These are phyloP conservation scores for Ustilago sp. DNA, from an alignment of 1,284 basidiomycete genomes.

Conservation along the genomic window DNA sequence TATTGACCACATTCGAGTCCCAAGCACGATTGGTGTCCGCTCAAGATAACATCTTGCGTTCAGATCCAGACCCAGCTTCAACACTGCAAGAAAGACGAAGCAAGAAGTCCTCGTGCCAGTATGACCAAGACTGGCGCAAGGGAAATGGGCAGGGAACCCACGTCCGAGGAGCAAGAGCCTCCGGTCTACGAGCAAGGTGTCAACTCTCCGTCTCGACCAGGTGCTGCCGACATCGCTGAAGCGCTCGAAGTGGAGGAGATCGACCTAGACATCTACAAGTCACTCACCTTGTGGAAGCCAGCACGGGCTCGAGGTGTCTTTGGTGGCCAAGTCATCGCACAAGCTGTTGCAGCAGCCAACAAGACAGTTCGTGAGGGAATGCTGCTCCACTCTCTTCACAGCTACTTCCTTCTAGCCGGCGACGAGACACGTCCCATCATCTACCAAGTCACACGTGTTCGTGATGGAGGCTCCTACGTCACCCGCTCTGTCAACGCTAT, in stretches of 20 bases:
- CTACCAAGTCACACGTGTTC: slow-evolving; percentile 61
- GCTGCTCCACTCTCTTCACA: slow-evolving; percentile 57
- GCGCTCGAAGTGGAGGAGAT: slow-evolving; percentile 62
- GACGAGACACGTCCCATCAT: slow-evolving; percentile 58
- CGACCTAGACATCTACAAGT: slow-evolving; percentile 59
- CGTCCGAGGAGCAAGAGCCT: slow-evolving; percentile 54
- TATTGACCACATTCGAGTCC: neutral
- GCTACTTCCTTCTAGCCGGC: slow-evolving; percentile 65
- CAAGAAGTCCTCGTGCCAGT: neutral
- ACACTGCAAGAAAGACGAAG: neutral
- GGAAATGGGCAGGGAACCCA: slow-evolving; percentile 53
- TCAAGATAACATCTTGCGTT: too few species aligned
- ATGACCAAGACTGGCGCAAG: slow-evolving; percentile 41
- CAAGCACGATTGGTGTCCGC: neutral
- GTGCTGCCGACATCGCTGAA: slow-evolving; percentile 44
- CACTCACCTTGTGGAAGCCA: slow-evolving; percentile 61
- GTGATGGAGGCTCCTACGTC: slow-evolving; percentile 66
- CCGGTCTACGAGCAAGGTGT: slow-evolving; percentile 56
- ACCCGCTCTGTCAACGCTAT: slow-evolving; percentile 62
- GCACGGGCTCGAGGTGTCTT: slow-evolving; percentile 65
- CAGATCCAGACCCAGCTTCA: too few species aligned
- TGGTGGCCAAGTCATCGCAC: slow-evolving; percentile 66
- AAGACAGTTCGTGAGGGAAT: slow-evolving; percentile 57
- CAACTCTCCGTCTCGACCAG: slow-evolving; percentile 35
- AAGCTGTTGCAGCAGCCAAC: slow-evolving; percentile 58